phyloP scores from a whole-genome alignment of 495 filamentous ascomycete species.

The Aspergillus baeticus region DNA sequence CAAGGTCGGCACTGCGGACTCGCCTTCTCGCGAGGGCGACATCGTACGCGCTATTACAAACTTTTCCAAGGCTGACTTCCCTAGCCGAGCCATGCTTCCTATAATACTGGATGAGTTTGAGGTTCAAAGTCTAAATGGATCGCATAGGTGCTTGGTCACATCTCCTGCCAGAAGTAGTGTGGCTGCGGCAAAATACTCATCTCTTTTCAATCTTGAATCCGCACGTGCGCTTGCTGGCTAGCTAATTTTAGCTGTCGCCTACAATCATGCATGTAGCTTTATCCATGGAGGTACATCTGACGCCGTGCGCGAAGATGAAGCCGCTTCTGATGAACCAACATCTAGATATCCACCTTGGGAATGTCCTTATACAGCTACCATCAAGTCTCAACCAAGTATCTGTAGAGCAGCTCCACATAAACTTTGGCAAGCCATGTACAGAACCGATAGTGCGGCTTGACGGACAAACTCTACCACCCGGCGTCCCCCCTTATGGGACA shows the following conservation, averaged over 20 bases:
- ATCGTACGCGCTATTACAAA: too few relatives aligned
- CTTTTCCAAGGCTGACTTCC: too few relatives aligned
- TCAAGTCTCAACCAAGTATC: slow-evolving; percentile 28
- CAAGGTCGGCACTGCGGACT: too few relatives aligned
- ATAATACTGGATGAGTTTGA: too few relatives aligned
- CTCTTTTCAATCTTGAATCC: not conserved
- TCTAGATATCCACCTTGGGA: slow-evolving; percentile 38
- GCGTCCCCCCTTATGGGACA: slow-evolving; percentile 27
- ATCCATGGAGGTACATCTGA: slow-evolving; percentile 28
- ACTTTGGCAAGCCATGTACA: slow-evolving; percentile 25
- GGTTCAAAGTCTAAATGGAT: too few relatives aligned
- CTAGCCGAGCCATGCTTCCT: too few relatives aligned
- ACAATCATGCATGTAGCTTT: slow-evolving; percentile 32
- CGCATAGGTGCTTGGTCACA: too few relatives aligned
- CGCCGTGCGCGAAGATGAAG: too few relatives aligned
- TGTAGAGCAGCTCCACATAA: slow-evolving; percentile 27
- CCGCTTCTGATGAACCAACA: too few relatives aligned
- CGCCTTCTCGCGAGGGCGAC: too few relatives aligned
- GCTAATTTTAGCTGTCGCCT: slow-evolving; percentile 24
- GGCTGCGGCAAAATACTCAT: too few relatives aligned
- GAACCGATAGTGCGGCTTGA: slow-evolving; percentile 19
- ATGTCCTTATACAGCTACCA: slow-evolving; percentile 35
- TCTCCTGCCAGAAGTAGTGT: too few relatives aligned
- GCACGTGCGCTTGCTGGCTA: not conserved
- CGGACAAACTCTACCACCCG: slow-evolving; percentile 16